A percentile compares a stretch with the other conserved stretches of the same genome.
These are phyloP conservation scores for Leccinum barrowsii DNA, from an alignment of 768 basidiomycete species.

Conservation along the genomic window DNA sequence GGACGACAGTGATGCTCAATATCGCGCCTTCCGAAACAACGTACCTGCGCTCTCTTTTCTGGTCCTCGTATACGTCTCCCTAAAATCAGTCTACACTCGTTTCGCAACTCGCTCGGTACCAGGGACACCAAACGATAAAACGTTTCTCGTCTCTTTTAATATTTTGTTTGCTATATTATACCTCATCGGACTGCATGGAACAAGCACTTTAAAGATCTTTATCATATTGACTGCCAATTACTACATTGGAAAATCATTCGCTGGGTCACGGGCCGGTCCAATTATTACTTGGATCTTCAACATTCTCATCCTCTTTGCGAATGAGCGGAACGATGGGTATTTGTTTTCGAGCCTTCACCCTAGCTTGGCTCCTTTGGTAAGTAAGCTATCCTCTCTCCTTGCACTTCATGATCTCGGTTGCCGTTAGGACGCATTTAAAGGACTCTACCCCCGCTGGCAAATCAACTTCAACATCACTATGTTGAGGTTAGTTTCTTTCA, in stretches of 20 bases:
- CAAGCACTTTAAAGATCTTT: conserved; percentile 74
- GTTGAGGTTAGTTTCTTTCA: conserved; percentile 89
- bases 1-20: conserved; percentile 94
- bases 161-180: conserved; percentile 59
- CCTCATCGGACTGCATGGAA: conserved; percentile 75
- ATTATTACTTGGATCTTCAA: conserved; percentile 79
- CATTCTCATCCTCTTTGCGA: conserved; percentile 64
- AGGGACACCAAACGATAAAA: conserved; percentile 25
- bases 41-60: conserved; percentile 57
- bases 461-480: conserved; percentile 95
- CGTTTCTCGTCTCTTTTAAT: conserved; percentile 54
- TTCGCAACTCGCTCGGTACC: conserved; percentile 21
- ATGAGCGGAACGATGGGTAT: conserved; percentile 76
- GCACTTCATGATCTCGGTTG: conserved; percentile 6
- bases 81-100: conserved; percentile 50
- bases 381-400: conserved; percentile 20
- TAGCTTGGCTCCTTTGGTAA: conserved; percentile 57
- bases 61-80: conserved; percentile 48
- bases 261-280: conserved; percentile 44
- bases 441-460: conserved; percentile 90
- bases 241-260: conserved; percentile 46
- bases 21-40: conserved; percentile 81
- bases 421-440: conserved; percentile 60
- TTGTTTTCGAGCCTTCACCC: conserved; percentile 54
- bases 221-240: conserved; percentile 71